Percentiles rank a stretch among this genome's conserved stretches.
Conservation (phyloP, 805 yeast genomes). For the Candida sonorensis region DNA sequence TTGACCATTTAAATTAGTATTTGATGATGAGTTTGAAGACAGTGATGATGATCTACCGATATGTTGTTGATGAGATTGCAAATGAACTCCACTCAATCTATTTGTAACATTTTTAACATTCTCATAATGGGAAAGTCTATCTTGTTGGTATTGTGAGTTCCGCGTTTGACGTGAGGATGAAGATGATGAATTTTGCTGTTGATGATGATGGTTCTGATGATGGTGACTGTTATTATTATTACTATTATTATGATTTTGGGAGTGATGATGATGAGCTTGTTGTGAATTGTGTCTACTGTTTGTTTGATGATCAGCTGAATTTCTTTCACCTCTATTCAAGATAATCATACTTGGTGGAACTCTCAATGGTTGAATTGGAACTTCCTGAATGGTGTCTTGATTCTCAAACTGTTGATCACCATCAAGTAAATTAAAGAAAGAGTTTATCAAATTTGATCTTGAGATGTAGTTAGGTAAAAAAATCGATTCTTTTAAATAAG, state of each 20-base stretch:
- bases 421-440: slow-evolving; percentile 59
- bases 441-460: slow-evolving; percentile 57
- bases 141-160: slow-evolving; percentile 40
- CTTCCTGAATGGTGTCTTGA: slow-evolving; percentile 9
- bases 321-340: slow-evolving; percentile 15
- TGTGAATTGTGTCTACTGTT: slow-evolving; percentile 1
- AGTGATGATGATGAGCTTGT: slow-evolving; percentile 4
- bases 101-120: slow-evolving; percentile 12
- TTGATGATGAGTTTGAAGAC: slow-evolving; percentile 7
- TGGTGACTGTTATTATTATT: slow-evolving; percentile 31
- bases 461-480: slow-evolving; percentile 74
- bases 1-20: too few species aligned
- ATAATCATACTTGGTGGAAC: slow-evolving; percentile 26
- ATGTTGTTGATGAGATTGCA: slow-evolving; percentile 13
- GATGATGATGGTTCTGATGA: slow-evolving; percentile 1
- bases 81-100: slow-evolving; percentile 19
- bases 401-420: slow-evolving; percentile 49
- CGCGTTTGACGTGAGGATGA: too few species aligned
- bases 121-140: slow-evolving; percentile 46
- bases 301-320: slow-evolving; percentile 5
- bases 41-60: slow-evolving; percentile 15
- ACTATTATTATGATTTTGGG: slow-evolving; percentile 29
- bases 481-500: slow-evolving; percentile 47
- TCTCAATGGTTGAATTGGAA: slow-evolving; percentile 22
- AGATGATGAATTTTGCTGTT: too few species aligned